Conservation (phyloP, 2,329 filamentous ascomycete species). For the Phaeosphaeria sp. region DNA sequence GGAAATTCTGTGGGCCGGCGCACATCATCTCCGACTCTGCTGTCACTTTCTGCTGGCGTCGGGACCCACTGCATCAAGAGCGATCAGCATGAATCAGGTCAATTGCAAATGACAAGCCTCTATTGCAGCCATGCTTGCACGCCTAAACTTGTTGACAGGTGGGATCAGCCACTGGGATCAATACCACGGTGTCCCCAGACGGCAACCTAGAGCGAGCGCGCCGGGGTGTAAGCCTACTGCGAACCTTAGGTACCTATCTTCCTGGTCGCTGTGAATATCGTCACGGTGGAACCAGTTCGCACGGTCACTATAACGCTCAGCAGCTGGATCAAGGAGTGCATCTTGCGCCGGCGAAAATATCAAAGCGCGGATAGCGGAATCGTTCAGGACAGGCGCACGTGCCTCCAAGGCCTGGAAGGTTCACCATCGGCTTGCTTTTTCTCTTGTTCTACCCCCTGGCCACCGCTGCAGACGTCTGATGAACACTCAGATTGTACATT, state of each 20-base stretch:
- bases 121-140: slow-evolving; percentile 18
- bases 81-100: slow-evolving; percentile 30
- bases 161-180: slow-evolving; percentile 41
- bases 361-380: slow-evolving; percentile 43
- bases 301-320: slow-evolving; percentile 23
- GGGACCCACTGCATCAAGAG: slow-evolving; percentile 38
- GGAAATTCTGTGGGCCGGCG: slow-evolving; percentile 16
- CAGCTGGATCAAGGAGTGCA: slow-evolving; percentile 27
- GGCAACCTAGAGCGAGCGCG: slow-evolving; percentile 27
- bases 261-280: slow-evolving; percentile 15
- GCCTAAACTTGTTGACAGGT: slow-evolving; percentile 31
- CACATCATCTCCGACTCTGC: slow-evolving; percentile 25
- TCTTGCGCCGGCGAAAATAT: slow-evolving; percentile 28
- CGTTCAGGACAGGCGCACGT: slow-evolving; percentile 36
- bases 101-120: slow-evolving; percentile 18
- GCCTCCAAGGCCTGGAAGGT: slow-evolving; percentile 22
- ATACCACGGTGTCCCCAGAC: slow-evolving; percentile 25
- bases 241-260: slow-evolving; percentile 19
- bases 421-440: slow-evolving; percentile 34
- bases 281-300: slow-evolving; percentile 26
- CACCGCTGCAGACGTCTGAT: slow-evolving; percentile 36
- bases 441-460: slow-evolving; percentile 34
- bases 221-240: slow-evolving; percentile 14
- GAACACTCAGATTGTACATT: slow-evolving; percentile 35
- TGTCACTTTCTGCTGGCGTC: slow-evolving; percentile 22